phyloP scores from a whole-genome alignment of 129 eudicot species.

The Helianthus tuberosus region DNA sequence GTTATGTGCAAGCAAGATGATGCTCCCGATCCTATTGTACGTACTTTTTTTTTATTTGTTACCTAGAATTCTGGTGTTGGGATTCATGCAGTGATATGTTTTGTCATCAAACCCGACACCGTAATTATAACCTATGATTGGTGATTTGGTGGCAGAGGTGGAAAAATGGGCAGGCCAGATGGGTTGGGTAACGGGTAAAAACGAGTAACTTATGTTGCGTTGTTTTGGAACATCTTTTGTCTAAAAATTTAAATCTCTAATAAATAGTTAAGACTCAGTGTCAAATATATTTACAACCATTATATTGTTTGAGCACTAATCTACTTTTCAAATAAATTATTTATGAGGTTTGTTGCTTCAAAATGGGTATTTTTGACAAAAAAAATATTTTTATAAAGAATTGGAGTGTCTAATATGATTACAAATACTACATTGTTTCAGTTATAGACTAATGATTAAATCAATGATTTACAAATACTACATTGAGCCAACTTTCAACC shows the following conservation, averaged over 20 bases:
- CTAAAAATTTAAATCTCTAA: not conserved
- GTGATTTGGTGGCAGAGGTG: not conserved
- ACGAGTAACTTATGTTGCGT: not conserved
- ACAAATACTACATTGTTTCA: not conserved
- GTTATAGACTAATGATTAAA: not conserved
- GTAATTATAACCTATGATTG: not conserved
- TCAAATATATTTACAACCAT: not conserved
- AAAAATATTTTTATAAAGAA: not conserved
- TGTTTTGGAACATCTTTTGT: not conserved
- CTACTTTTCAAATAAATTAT: not conserved
- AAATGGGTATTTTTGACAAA: not conserved
- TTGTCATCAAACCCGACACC: not conserved
- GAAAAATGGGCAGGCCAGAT: not conserved
- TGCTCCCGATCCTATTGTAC: slow-evolving; percentile 96
- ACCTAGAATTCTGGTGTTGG: not conserved
- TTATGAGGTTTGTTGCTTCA: not conserved
- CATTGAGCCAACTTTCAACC: not conserved
- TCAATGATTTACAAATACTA: no score
- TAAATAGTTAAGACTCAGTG: not conserved
- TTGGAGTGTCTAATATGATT: not conserved
- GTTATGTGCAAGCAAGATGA: slow-evolving; percentile 98
- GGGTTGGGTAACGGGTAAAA: slow-evolving; percentile 2
- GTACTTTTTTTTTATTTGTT: slow-evolving; percentile 3
- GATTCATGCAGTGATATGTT: not conserved
- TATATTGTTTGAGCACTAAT: not conserved